Percentiles rank a stretch among this genome's conserved stretches.
phyloP scores from a whole-genome alignment of 495 filamentous ascomycete species.

The Aspergillus diversus region DNA sequence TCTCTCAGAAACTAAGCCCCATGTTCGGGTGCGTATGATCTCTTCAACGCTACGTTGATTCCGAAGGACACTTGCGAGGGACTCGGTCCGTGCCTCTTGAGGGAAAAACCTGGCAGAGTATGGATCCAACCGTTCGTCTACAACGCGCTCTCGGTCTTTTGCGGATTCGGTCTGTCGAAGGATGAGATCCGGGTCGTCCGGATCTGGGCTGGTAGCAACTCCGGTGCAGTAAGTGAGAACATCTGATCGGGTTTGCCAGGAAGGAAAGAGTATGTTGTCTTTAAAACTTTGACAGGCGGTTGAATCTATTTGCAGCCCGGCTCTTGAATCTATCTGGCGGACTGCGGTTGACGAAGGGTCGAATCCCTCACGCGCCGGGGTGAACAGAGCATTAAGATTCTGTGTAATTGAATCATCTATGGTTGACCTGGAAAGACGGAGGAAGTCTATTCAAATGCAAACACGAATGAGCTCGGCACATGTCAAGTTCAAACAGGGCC shows the following conservation, averaged over 20 bases:
- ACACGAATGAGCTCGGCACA: constrained; percentile 13
- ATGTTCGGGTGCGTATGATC: constrained; percentile 82
- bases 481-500: not conserved
- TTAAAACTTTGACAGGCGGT: constrained; percentile 72
- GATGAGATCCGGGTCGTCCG: constrained; percentile 80
- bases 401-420: constrained; percentile 94
- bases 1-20: constrained; percentile 78
- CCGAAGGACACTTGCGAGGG: constrained; percentile 73
- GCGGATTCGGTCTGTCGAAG: constrained; percentile 71
- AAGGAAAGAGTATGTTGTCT: constrained; percentile 78
- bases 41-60: constrained; percentile 86
- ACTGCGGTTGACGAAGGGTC: constrained; percentile 77
- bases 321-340: constrained; percentile 51
- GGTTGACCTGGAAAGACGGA: constrained; percentile 80
- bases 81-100: constrained; percentile 80
- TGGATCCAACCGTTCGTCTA: constrained; percentile 90
- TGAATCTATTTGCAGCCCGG: constrained; percentile 55
- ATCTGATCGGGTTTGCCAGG: constrained; percentile 85
- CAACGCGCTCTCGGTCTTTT: constrained; percentile 70
- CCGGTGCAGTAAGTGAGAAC: constrained; percentile 87
- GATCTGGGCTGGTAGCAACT: constrained; percentile 86
- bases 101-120: constrained; percentile 88
- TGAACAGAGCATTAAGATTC: constrained; percentile 87
- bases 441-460: constrained; percentile 68
- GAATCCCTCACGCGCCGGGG: constrained; percentile 71